Conservation (phyloP, 2,329 filamentous ascomycete species). For the Hypomyces perniciosus region DNA sequence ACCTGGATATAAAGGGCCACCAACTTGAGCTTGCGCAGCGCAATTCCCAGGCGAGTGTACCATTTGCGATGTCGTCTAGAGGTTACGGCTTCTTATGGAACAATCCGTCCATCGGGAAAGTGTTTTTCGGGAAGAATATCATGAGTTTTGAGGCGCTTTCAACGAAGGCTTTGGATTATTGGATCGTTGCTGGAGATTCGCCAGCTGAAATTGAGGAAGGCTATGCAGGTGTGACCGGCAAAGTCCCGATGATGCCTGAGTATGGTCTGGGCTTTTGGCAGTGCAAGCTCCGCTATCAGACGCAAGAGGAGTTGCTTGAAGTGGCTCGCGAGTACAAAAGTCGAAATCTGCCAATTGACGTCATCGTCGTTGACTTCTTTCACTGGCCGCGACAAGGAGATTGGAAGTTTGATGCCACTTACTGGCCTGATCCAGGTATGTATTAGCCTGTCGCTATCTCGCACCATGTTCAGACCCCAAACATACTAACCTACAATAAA, state of each 20-base stretch:
- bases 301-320: conserved; percentile 55
- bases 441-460: no score
- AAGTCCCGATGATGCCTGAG: conserved; percentile 61
- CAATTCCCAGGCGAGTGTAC: conserved; percentile 60
- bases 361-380: conserved; percentile 65
- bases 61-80: conserved; percentile 53
- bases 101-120: conserved; percentile 55
- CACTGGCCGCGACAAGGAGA: conserved; percentile 63
- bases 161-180: conserved; percentile 55
- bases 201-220: conserved; percentile 49
- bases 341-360: conserved; percentile 51
- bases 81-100: conserved; percentile 64
- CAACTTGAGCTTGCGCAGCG: conserved; percentile 60
- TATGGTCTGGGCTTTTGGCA: conserved; percentile 65
- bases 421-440: conserved; percentile 63
- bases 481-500: no score
- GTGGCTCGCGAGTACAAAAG: conserved; percentile 55
- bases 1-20: conserved; percentile 55
- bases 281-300: conserved; percentile 60
- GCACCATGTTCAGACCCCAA: no score
- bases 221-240: conserved; percentile 53
- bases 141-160: conserved; percentile 57
- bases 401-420: conserved; percentile 59
- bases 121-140: conserved; percentile 54
- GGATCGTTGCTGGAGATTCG: conserved; percentile 53